Conservation (phyloP, 2,329 filamentous ascomycete genomes). For the Venturia pyrina region DNA sequence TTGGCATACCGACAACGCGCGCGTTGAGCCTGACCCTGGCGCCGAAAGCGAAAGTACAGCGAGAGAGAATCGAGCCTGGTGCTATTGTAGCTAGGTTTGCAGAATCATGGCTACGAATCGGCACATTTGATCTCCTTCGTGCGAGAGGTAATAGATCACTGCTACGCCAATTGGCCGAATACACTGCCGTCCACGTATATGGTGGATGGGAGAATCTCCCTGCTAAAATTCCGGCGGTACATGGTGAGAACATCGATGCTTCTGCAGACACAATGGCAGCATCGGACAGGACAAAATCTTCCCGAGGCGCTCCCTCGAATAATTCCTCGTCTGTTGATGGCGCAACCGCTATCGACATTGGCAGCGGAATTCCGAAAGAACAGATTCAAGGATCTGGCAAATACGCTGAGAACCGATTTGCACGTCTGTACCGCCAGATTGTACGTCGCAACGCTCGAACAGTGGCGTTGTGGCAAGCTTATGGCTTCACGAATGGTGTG, state of each 20-base stretch:
- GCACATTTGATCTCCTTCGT: slow-evolving; percentile 90
- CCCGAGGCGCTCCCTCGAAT: not conserved
- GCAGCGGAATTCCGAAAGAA: slow-evolving; percentile 45
- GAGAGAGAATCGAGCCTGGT: slow-evolving; percentile 78
- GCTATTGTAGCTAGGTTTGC: slow-evolving; percentile 91
- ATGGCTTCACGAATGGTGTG: slow-evolving; percentile 98
- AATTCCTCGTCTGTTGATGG: slow-evolving; percentile 8
- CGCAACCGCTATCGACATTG: not conserved
- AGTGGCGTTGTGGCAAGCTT: slow-evolving; percentile 91
- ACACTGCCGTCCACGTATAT: slow-evolving; percentile 80
- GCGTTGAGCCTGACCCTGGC: slow-evolving; percentile 73
- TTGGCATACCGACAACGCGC: slow-evolving; percentile 76
- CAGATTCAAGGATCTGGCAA: slow-evolving; percentile 57
- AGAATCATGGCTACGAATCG: slow-evolving; percentile 81
- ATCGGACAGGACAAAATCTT: slow-evolving; percentile 2
- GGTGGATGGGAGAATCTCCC: slow-evolving; percentile 81
- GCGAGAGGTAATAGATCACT: slow-evolving; percentile 68
- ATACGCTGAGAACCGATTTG: slow-evolving; percentile 73
- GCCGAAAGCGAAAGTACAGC: slow-evolving; percentile 59
- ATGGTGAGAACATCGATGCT: slow-evolving; percentile 40
- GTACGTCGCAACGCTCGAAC: slow-evolving; percentile 75
- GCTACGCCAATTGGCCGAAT: slow-evolving; percentile 66
- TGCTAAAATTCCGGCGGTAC: slow-evolving; percentile 36
- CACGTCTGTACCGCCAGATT: slow-evolving; percentile 79
- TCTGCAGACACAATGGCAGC: slow-evolving; percentile 20